Evolutionary conservation across 2,329 filamentous ascomycete genomes (phyloP), one percentile per base, ranked within the genome.

Genomic region (Fusarium brachygibbosum): DNA sequence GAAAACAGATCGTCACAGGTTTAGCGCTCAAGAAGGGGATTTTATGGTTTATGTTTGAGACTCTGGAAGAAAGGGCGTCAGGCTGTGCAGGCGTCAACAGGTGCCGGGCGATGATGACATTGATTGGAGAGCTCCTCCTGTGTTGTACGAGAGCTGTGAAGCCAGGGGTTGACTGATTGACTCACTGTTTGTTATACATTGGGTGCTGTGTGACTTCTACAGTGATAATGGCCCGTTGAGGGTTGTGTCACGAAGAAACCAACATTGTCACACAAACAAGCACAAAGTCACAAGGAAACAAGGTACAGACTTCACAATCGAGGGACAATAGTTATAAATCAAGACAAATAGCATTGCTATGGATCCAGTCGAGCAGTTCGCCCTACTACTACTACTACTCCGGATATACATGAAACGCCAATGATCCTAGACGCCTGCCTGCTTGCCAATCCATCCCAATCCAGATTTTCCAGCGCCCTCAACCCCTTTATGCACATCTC

Each of bases 361-460:
- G 66, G 69, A 68, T 57, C 49, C 63, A 58, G 57, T 63, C 64
- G 46, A 70, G 63, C 59, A 73, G 59, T 50, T 69, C 66, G 66
- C 70, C 57, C 59, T 61, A 50, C 59, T 73, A 51, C 61, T 73
- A 54, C 59, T 61, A 50, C 59, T 73, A 51, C 61, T 73, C 72
- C 59, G 52, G 72, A 74, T 72, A 59, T 70, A 73, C 65, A 74
- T 58, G 50, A 63, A 69, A 70, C 68, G 61, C 72, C 68, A 70
- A 50, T 55, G 29, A 67, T 60, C 68, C 67, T 53, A 58, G 58
- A 71, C 68, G 60, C 65, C 68, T 56, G 48, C 29, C 29, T 29
- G 28, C 49, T 41, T 56, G 57, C 57, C 58, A 55, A 57, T 63
- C 63, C 68, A 37, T 48, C 51, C 68, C 52, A 58, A 51, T 59